These are phyloP conservation scores for Globisporangium mamillatum DNA, from an alignment of 352 stramenopile genomes.

Conservation along the genomic window DNA sequence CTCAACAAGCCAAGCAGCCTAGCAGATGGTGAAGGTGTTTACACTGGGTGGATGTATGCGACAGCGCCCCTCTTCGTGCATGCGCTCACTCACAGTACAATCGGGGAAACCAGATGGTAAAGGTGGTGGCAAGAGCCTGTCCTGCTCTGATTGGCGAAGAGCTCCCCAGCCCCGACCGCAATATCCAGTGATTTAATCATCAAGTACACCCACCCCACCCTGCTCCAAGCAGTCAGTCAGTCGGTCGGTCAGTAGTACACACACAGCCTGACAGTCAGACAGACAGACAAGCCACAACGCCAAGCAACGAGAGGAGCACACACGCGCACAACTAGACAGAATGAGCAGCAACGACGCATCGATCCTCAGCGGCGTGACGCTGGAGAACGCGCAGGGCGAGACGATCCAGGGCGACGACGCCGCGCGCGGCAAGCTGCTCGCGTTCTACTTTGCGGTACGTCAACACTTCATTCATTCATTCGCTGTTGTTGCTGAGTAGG, in stretches of 20 bases:
- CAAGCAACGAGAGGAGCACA: neutral
- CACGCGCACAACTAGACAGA: neutral
- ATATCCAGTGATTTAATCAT: neutral
- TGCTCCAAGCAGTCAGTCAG: neutral
- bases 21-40: neutral
- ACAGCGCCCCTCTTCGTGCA: neutral
- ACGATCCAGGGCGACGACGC: slow-evolving; percentile 41
- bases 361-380: slow-evolving; percentile 51
- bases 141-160: slow-evolving; percentile 8
- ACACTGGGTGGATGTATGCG: neutral
- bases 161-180: neutral
- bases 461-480: neutral
- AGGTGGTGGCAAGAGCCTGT: neutral
- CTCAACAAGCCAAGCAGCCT: neutral
- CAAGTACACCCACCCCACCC: neutral
- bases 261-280: neutral
- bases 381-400: slow-evolving; percentile 59
- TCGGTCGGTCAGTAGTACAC: neutral
- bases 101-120: slow-evolving; percentile 3
- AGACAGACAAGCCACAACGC: neutral
- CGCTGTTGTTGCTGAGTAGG: neutral
- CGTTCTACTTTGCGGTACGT: slow-evolving; percentile 75
- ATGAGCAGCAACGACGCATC: slow-evolving; percentile 29
- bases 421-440: slow-evolving; percentile 50
- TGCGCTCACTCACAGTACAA: neutral